Evolutionary conservation across 2,329 filamentous ascomycete genomes (phyloP).

Genomic region (Eurotiales sp.): DNA sequence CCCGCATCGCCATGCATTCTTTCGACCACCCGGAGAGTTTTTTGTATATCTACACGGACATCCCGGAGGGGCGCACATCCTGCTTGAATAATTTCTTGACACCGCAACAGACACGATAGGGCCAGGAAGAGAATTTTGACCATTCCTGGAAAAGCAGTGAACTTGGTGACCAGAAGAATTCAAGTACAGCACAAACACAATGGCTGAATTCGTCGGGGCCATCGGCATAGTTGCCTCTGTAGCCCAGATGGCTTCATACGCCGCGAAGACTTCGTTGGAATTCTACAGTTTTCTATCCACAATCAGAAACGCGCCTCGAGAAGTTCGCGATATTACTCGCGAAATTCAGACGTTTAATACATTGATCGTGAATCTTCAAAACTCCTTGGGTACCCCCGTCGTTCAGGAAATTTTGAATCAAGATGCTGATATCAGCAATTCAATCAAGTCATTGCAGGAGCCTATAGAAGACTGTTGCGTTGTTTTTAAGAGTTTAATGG

Average conservation of each 20-base stretch:
- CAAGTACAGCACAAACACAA: neutral
- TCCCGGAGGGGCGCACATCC: too few species aligned
- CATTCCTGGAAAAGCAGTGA: too few species aligned
- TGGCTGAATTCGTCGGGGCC: neutral
- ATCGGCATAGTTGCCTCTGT: neutral
- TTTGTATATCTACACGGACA: too few species aligned
- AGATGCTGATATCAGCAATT: conserved; percentile 7
- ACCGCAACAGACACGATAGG: too few species aligned
- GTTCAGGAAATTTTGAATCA: neutral
- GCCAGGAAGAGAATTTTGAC: too few species aligned
- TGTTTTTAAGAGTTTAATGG: neutral
- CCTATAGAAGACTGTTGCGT: conserved; percentile 7
- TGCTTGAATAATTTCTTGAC: too few species aligned
- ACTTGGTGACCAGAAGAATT: neutral
- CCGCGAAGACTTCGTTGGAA: conserved; percentile 4
- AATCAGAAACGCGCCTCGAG: conserved; percentile 8
- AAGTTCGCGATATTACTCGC: conserved; percentile 1
- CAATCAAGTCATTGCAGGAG: conserved; percentile 1
- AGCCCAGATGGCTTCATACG: neutral
- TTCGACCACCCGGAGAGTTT: too few species aligned
- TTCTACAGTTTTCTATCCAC: conserved; percentile 11
- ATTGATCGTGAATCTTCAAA: conserved; percentile 5
- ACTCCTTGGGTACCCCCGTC: neutral
- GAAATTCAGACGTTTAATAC: conserved; percentile 8
- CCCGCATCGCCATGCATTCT: too few species aligned